phyloP scores from a whole-genome alignment of 2,329 filamentous ascomycete genomes.

The Diaporthe humulicola region DNA sequence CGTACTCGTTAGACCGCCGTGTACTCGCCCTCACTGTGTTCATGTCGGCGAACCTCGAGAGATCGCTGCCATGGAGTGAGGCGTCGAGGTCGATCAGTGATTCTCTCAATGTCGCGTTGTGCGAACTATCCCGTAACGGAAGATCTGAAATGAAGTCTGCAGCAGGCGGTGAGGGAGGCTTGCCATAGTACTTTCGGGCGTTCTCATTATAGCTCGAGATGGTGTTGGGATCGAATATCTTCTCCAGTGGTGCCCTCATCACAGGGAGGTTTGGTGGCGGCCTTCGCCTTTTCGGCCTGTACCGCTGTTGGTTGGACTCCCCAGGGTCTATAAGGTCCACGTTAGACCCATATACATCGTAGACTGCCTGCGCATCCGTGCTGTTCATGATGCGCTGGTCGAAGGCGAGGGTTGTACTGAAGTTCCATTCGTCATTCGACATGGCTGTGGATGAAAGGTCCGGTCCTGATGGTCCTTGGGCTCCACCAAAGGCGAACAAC shows the following conservation, averaged over 20 bases:
- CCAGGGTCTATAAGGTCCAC: conserved; percentile 63
- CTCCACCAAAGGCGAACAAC: conserved; percentile 71
- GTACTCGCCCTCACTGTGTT: conserved; percentile 69
- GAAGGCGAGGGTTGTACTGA: conserved; percentile 75
- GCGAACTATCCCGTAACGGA: conserved; percentile 69
- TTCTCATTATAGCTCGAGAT: conserved; percentile 76
- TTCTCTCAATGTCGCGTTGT: conserved; percentile 66
- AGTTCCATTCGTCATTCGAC: conserved; percentile 75
- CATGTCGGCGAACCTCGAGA: conserved; percentile 72
- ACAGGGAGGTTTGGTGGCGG: conserved; percentile 71
- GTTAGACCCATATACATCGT: conserved; percentile 68
- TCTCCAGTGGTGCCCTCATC: conserved; percentile 71
- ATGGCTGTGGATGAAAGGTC: conserved; percentile 59
- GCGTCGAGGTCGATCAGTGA: conserved; percentile 76
- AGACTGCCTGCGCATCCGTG: conserved; percentile 69
- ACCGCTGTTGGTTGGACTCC: conserved; percentile 51
- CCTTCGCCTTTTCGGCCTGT: conserved; percentile 65
- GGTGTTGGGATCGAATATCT: conserved; percentile 76
- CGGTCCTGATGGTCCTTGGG: conserved; percentile 62
- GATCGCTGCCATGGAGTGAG: conserved; percentile 67
- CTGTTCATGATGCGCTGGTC: conserved; percentile 68
- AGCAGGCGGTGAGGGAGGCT: conserved; percentile 54
- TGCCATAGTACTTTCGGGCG: conserved; percentile 71
- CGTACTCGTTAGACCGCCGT: conserved; percentile 63
- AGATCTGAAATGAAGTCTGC: conserved; percentile 62